Conservation (phyloP, 331 rosid genomes). For the Rosa hybrid region DNA sequence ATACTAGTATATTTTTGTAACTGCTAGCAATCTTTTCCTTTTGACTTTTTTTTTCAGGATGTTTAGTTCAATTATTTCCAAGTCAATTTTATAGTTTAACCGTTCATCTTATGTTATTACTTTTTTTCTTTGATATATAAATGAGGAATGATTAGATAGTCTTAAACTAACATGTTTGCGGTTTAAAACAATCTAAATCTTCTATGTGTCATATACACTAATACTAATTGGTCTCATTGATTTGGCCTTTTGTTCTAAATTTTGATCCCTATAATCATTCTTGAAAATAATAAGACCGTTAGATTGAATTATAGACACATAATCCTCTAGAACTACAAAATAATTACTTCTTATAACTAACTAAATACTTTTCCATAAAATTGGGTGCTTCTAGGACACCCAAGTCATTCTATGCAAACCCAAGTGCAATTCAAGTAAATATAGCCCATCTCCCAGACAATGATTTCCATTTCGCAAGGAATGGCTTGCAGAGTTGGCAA, state of each 20-base stretch:
- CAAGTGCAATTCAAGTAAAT: constrained; percentile 14
- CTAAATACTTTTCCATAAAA: neutral
- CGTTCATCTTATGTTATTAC: neutral
- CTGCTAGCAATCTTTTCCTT: neutral
- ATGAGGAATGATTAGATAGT: too few relatives aligned
- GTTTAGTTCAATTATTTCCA: neutral
- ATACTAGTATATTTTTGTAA: neutral
- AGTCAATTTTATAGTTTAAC: neutral
- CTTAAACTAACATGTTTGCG: neutral
- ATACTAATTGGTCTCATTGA: neutral
- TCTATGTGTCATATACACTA: neutral
- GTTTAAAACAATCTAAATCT: neutral
- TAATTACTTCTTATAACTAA: neutral
- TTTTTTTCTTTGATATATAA: too few relatives aligned
- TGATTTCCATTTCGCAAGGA: constrained; percentile 19
- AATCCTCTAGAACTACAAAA: neutral
- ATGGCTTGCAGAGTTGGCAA: constrained; percentile 94
- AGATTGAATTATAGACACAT: neutral
- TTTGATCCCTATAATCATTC: too few relatives aligned
- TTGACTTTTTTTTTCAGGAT: neutral
- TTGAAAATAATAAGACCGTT: too few relatives aligned
- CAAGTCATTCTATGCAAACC: neutral
- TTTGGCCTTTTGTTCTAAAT: too few relatives aligned
- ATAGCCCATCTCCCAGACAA: neutral
- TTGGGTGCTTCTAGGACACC: neutral